Base-by-base conservation (phyloP, 495 filamentous ascomycete species). In the Podospora pseudoanserina region DNA sequence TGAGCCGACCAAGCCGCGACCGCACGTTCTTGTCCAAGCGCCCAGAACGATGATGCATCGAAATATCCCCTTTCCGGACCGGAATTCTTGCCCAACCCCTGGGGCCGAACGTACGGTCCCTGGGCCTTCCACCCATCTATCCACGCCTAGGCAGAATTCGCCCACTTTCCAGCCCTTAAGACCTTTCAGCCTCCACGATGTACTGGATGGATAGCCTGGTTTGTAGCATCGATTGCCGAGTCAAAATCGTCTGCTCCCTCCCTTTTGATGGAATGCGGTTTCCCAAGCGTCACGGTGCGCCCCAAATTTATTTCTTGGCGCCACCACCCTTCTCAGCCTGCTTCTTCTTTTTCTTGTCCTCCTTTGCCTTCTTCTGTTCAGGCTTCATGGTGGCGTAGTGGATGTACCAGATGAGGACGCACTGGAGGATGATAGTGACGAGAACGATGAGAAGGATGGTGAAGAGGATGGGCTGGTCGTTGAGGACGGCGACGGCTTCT, bases 401-500 rank as follows among this genome's bases (percentile, higher is more conserved):
- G 73, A 85, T 83, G 78, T 78, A 83, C 79, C 82, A 85, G 60
- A 82, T 69, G 32, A 83, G 74, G 3, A 79, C 70, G 71, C 66
- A 66, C 65, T 83, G 75, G 6, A 79, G 75, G 74, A 79, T 79
- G 65, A 82, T 57, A 59, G 69, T 71, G 73, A 85, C 70, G 39
- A 85, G 77, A 63, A 80, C 79, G 73, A 83, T 71, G 63, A 85
- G 63, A 67, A 85, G 81, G 55, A 80, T 80, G 63, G 79, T 83
- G 79, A 85, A 84, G 54, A 84, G 74, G 69, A 79, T 77, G 49
- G 82, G 82, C 73, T 85, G 82, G 75, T 85, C 82, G 76, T 85
- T 85, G 65, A 85, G 76, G n/a, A 79, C 78, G 65, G 81, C 80
- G 60, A 85, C 80, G 69, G 81, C 82, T 65, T 79, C 67, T n/a